phyloP scores from a whole-genome alignment of 2,329 filamentous ascomycete species.

The Apiospora rasikravindrae region DNA sequence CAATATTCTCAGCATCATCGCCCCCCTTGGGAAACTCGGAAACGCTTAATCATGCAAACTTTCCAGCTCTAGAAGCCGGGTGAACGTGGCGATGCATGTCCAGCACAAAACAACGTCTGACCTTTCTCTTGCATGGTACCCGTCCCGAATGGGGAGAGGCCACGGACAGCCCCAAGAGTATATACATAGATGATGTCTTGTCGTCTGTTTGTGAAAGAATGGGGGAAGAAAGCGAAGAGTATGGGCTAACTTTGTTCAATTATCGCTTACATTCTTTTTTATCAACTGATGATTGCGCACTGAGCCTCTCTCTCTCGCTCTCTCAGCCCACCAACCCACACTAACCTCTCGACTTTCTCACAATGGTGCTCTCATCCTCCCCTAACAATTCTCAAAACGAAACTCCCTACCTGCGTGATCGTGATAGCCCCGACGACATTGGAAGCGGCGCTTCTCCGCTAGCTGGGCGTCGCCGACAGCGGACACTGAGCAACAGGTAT shows the following conservation, averaged over 20 bases:
- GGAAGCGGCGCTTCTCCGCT: not conserved
- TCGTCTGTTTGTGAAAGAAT: not conserved
- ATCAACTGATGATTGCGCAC: not conserved
- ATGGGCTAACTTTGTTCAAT: not conserved
- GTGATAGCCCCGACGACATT: not conserved
- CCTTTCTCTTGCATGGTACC: not conserved
- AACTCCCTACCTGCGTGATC: not conserved
- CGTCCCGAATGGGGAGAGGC: not conserved
- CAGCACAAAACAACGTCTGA: slow-evolving; percentile 5
- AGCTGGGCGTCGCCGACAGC: not conserved
- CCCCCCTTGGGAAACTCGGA: not conserved
- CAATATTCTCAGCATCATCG: not conserved
- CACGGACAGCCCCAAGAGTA: not conserved
- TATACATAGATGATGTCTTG: not conserved
- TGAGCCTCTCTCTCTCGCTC: not conserved
- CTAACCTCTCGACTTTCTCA: not conserved
- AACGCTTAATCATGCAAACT: not conserved
- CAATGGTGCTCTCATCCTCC: not conserved
- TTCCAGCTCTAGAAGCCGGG: not conserved
- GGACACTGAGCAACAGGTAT: not conserved
- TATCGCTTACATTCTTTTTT: not conserved
- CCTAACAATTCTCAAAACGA: not conserved
- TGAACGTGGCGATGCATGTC: slow-evolving; percentile 2
- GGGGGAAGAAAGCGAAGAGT: not conserved
- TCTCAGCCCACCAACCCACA: not conserved